Percentiles rank a stretch among this genome's conserved stretches.
Conservation (phyloP, 2,329 filamentous ascomycete genomes). For the Thelonectria blattea region DNA sequence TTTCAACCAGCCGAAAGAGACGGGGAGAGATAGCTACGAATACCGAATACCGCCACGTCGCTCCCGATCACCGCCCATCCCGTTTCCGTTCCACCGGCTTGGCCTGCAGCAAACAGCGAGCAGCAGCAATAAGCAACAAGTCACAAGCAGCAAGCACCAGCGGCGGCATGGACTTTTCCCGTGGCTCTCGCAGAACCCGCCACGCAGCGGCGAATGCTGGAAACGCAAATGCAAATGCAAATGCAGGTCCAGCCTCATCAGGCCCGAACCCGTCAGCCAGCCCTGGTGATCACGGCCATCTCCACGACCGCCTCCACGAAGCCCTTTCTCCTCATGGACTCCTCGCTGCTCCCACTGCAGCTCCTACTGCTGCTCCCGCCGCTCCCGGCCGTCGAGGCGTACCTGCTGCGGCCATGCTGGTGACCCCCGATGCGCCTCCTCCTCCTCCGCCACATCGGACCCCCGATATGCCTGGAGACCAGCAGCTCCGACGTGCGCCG, state of each 20-base stretch:
- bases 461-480: conserved; percentile 37
- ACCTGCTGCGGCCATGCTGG: conserved; percentile 25
- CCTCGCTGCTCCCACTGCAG: background rate
- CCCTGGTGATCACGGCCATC: conserved; percentile 4
- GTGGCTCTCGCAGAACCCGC: conserved; percentile 41
- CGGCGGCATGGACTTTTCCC: conserved; percentile 38
- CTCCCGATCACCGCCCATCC: background rate
- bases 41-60: background rate
- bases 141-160: background rate
- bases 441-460: conserved; percentile 33
- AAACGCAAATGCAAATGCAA: conserved; percentile 22
- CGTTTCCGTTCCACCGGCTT: background rate
- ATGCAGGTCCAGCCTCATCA: background rate
- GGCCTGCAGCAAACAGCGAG: too few relatives aligned
- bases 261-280: conserved; percentile 1
- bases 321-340: conserved; percentile 7
- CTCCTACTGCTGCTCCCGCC: conserved; percentile 25
- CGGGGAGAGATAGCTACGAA: too few relatives aligned
- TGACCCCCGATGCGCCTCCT: conserved; percentile 34
- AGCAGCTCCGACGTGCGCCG: conserved; percentile 36
- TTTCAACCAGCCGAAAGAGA: background rate
- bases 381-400: conserved; percentile 26
- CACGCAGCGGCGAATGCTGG: conserved; percentile 30
- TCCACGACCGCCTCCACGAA: too few relatives aligned
- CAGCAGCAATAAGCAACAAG: background rate